A percentile compares a stretch with the other conserved stretches of the same genome.
These are phyloP conservation scores for Botrytis galanthina DNA, from an alignment of 2,329 filamentous ascomycete species.

Conservation along the genomic window DNA sequence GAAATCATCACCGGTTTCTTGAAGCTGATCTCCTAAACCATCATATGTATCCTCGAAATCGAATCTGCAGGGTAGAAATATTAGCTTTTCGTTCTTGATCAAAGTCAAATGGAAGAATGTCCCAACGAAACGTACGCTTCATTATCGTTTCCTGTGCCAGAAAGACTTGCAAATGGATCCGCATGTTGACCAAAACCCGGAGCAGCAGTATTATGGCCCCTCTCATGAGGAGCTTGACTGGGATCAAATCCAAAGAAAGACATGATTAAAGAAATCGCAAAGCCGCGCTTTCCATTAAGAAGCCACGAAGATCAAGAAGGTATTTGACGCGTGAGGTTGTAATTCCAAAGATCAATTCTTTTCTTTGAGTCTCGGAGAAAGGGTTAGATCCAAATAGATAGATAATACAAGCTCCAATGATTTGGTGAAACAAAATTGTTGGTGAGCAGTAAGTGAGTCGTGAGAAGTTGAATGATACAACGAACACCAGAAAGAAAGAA, in stretches of 20 bases:
- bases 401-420: conserved; percentile 1
- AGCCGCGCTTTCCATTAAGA: conserved; percentile 11
- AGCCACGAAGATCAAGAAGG: background rate
- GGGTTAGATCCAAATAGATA: conserved; percentile 1
- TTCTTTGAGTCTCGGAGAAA: background rate
- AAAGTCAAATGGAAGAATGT: background rate
- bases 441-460: background rate
- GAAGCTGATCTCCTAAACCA: conserved; percentile 83
- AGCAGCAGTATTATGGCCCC: conserved; percentile 63
- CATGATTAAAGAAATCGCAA: conserved; percentile 51
- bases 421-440: conserved; percentile 3
- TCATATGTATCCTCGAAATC: conserved; percentile 99
- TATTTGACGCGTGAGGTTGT: background rate
- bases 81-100: background rate
- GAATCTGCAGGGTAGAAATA: conserved; percentile 47
- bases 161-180: conserved; percentile 85
- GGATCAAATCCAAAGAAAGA: conserved; percentile 91
- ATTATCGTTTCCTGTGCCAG: conserved; percentile 59
- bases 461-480: background rate
- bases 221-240: conserved; percentile 56
- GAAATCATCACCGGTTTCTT: conserved; percentile 89
- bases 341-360: background rate
- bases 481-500: background rate
- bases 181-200: conserved; percentile 79
- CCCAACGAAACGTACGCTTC: conserved; percentile 40